Evolutionary conservation across 129 eudicot species (phyloP).

Genomic region (Daucus carota): DH1_v3.0 NC_030383.2:44402001-44402500

Average conservation of each 20-base stretch:
- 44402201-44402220: too few relatives aligned
- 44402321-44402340: background rate
- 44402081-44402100: conserved; percentile 20
- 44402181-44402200: too few relatives aligned
- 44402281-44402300: too few relatives aligned
- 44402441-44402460: too few relatives aligned
- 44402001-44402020: conserved; percentile 12
- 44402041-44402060: conserved; percentile 45
- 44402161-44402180: too few relatives aligned
- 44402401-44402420: background rate
- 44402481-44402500: too few relatives aligned
- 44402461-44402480: too few relatives aligned
- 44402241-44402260: too few relatives aligned
- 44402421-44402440: background rate
- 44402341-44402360: background rate
- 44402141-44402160: too few relatives aligned
- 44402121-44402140: too few relatives aligned
- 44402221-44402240: too few relatives aligned
- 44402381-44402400: background rate
- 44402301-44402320: background rate
- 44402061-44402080: conserved; percentile 47
- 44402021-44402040: conserved; percentile 42
- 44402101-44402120: too few relatives aligned
- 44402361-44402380: background rate
- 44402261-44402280: background rate